Evolutionary conservation across 495 filamentous ascomycete genomes (phyloP).

Genomic region (Choiromyces venosus): DNA sequence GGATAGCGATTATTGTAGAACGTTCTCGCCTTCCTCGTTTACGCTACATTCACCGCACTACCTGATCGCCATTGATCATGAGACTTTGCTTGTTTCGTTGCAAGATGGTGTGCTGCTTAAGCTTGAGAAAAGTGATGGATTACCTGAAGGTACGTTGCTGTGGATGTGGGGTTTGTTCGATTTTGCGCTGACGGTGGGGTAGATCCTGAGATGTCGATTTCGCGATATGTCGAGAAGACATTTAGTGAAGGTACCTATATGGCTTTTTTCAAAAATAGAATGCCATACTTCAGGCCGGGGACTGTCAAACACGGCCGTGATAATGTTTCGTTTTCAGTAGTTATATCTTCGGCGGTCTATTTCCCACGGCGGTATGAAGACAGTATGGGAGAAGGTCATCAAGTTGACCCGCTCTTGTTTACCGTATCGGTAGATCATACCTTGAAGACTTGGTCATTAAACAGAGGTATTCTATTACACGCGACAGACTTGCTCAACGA

Average conservation of each 20-base stretch:
- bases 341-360: slow-evolving; percentile 38
- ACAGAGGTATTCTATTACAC: slow-evolving; percentile 63
- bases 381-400: slow-evolving; percentile 56
- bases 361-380: slow-evolving; percentile 7
- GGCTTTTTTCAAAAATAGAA: slow-evolving; percentile 37
- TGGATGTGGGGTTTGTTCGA: background rate
- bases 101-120: slow-evolving; percentile 75
- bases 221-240: slow-evolving; percentile 38
- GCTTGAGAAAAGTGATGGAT: slow-evolving; percentile 48
- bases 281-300: slow-evolving; percentile 37
- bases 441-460: slow-evolving; percentile 77
- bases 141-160: slow-evolving; percentile 23
- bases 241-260: slow-evolving; percentile 37
- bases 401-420: slow-evolving; percentile 56
- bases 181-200: background rate
- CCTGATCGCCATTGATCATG: slow-evolving; percentile 63
- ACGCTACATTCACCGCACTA: slow-evolving; percentile 74
- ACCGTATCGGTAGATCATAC: slow-evolving; percentile 82
- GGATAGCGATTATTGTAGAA: slow-evolving; percentile 65
- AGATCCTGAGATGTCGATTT: slow-evolving; percentile 36
- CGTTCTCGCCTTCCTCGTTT: slow-evolving; percentile 63
- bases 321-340: slow-evolving; percentile 39
- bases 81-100: slow-evolving; percentile 71
- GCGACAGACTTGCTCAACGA: slow-evolving; percentile 64
- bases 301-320: slow-evolving; percentile 34